A percentile compares a stretch with the other conserved stretches of the same genome.
Evolutionary conservation across 139 green algal genomes (phyloP).

Genomic region (Picochlorum sp.): DNA sequence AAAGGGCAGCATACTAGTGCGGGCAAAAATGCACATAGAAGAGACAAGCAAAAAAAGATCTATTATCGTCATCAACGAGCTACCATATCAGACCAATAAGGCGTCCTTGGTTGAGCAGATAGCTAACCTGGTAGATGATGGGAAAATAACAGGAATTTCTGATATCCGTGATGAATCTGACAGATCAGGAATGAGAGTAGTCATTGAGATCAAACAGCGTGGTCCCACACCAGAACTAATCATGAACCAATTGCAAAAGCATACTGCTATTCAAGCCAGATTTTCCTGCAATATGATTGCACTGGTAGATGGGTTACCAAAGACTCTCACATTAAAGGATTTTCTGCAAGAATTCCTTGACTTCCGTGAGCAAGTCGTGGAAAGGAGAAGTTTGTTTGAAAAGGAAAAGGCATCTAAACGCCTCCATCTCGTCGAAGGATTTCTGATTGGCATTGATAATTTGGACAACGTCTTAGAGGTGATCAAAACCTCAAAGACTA

Average conservation of each 20-base stretch:
- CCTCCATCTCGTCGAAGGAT: slow-evolving; percentile 72
- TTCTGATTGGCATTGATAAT: slow-evolving; percentile 54
- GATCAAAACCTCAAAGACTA: slow-evolving; percentile 61
- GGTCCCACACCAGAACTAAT: slow-evolving; percentile 40
- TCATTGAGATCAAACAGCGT: slow-evolving; percentile 76
- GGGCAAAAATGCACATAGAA: slow-evolving; percentile 64
- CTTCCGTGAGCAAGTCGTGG: slow-evolving; percentile 72
- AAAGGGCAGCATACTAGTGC: slow-evolving; percentile 55
- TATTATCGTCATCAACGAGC: slow-evolving; percentile 76
- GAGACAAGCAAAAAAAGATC: slow-evolving; percentile 9
- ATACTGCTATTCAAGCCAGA: slow-evolving; percentile 67
- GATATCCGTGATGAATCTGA: slow-evolving; percentile 94
- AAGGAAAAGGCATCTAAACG: slow-evolving; percentile 51
- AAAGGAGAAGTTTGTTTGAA: slow-evolving; percentile 43
- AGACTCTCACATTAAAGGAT: slow-evolving; percentile 54
- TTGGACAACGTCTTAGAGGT: slow-evolving; percentile 61
- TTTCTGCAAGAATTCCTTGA: slow-evolving; percentile 70
- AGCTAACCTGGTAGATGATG: slow-evolving; percentile 72
- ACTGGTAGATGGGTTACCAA: slow-evolving; percentile 50
- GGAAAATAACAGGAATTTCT: slow-evolving; percentile 57
- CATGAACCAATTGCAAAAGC: slow-evolving; percentile 72
- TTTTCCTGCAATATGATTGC: slow-evolving; percentile 80
- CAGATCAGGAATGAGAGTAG: slow-evolving; percentile 76
- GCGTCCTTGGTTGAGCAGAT: slow-evolving; percentile 48
- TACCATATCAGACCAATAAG: slow-evolving; percentile 92